phyloP scores from a whole-genome alignment of 495 filamentous ascomycete genomes.

The Trichoderma reesei region DNA sequence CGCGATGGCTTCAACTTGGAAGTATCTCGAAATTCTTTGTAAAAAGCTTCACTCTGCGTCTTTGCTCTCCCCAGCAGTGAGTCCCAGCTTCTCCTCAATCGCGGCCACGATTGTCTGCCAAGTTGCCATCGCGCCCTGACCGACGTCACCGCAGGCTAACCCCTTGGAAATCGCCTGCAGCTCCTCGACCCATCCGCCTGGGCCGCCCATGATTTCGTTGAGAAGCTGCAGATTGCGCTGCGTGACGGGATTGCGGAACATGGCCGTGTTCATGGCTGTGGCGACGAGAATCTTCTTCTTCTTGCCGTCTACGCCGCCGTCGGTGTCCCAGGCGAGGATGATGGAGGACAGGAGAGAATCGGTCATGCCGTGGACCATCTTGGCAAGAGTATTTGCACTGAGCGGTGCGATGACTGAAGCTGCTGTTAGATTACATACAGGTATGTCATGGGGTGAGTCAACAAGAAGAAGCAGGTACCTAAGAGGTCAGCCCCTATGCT shows the following conservation, averaged over 20 bases:
- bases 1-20: too few species aligned
- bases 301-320: conserved; percentile 45
- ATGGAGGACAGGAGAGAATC: conserved; percentile 63
- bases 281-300: conserved; percentile 53
- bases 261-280: conserved; percentile 74
- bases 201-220: conserved; percentile 60
- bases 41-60: background rate
- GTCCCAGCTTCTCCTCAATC: conserved; percentile 15
- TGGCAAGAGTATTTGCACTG: conserved; percentile 72
- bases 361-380: conserved; percentile 56
- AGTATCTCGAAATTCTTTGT: background rate
- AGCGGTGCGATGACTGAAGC: conserved; percentile 57
- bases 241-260: conserved; percentile 83
- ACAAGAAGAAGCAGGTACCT: conserved; percentile 13
- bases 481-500: conserved; percentile 55
- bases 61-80: background rate
- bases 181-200: conserved; percentile 70
- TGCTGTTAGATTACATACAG: background rate
- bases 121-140: conserved; percentile 67
- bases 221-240: conserved; percentile 56
- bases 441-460: background rate
- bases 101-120: conserved; percentile 60
- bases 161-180: conserved; percentile 56
- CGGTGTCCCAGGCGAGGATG: conserved; percentile 83
- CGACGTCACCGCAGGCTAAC: conserved; percentile 75